phyloP scores from a whole-genome alignment of 148 eudicot genomes.

The Cornus controversa region DNA sequence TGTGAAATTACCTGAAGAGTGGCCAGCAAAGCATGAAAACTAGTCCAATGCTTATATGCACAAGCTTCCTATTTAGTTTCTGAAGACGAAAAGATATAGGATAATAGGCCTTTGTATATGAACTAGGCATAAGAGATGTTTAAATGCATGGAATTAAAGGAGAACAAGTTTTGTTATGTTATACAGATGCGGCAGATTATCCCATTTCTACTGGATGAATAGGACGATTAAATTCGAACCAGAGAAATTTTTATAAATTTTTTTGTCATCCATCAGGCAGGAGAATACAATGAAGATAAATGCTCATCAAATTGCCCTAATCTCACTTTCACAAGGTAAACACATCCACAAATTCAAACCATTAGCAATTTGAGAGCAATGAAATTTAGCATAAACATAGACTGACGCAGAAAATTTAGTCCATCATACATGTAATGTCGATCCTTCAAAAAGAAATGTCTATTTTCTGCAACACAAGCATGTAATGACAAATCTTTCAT shows the following conservation, averaged over 20 bases:
- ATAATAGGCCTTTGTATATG: background rate
- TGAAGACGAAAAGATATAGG: conserved; percentile 13
- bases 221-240: background rate
- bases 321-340: background rate
- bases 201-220: background rate
- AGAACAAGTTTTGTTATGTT: background rate
- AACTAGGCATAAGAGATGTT: background rate
- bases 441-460: too few species aligned
- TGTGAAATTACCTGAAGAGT: conserved; percentile 66
- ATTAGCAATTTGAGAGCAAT: background rate
- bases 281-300: background rate
- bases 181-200: background rate
- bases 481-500: too few species aligned
- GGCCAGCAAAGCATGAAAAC: conserved; percentile 99
- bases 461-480: too few species aligned
- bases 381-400: background rate
- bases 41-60: conserved; percentile 75
- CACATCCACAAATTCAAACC: background rate
- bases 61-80: conserved; percentile 93
- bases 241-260: too few species aligned
- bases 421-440: too few species aligned
- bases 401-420: too few species aligned
- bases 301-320: background rate
- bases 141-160: background rate
- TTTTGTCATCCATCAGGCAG: background rate